These are phyloP conservation scores for Daucus carota DNA, from an alignment of 129 eudicot genomes.

Conservation along the genomic window DNA sequence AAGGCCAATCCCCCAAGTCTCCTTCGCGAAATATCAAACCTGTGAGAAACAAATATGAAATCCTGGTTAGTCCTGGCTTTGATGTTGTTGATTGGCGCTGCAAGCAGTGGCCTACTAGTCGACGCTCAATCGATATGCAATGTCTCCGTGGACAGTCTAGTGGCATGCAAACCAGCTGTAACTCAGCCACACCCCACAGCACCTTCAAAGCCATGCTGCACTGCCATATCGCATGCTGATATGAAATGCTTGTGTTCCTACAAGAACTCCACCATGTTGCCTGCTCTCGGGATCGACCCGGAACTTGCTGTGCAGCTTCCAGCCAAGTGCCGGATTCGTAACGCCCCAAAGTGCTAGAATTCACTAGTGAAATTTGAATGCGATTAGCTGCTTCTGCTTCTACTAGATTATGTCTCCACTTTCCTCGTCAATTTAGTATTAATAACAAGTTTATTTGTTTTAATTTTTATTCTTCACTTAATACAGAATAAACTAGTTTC, in stretches of 20 bases:
- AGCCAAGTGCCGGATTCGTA: constrained; percentile 14
- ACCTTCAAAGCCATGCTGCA: constrained; percentile 15
- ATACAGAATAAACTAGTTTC: no score
- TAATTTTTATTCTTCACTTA: no score
- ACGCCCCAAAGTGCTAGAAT: constrained; percentile 1
- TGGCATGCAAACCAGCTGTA: constrained; percentile 4
- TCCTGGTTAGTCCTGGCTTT: neutral
- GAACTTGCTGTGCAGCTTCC: constrained; percentile 20
- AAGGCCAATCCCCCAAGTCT: neutral
- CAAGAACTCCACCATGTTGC: constrained; percentile 11
- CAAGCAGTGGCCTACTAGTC: neutral
- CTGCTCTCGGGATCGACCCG: constrained; percentile 20
- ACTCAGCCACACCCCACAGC: constrained; percentile 16
- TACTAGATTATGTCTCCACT: neutral
- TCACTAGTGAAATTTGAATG: neutral
- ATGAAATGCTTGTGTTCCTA: constrained; percentile 15
- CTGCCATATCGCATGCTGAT: constrained; percentile 16
- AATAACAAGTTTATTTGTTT: no score
- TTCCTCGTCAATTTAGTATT: no score
- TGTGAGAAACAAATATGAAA: neutral
- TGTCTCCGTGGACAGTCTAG: neutral
- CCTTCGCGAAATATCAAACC: neutral
- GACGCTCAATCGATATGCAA: constrained; percentile 1
- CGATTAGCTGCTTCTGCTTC: neutral
- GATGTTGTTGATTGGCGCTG: neutral